These are phyloP conservation scores for Metschnikowia cerradonensis DNA, from an alignment of 805 yeast species.

Conservation along the genomic window DNA sequence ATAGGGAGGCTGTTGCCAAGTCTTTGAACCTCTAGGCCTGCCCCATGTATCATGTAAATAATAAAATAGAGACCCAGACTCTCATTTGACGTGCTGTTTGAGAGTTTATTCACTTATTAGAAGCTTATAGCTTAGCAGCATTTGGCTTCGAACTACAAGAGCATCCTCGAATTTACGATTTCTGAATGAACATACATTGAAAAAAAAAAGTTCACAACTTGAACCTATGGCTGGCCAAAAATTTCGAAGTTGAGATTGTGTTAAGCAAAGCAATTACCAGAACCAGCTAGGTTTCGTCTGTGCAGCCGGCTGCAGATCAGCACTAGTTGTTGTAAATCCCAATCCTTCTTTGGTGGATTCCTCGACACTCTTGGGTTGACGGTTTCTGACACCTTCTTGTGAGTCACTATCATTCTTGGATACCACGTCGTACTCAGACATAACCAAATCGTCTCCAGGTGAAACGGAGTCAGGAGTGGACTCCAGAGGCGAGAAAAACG, in stretches of 20 bases:
- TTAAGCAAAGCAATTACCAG: neutral
- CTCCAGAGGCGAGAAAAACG: neutral
- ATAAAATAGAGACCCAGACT: neutral
- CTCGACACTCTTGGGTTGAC: neutral
- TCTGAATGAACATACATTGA: neutral
- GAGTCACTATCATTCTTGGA: neutral
- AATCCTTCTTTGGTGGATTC: neutral
- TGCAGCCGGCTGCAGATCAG: neutral
- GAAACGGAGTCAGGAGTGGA: neutral
- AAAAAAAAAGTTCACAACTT: neutral
- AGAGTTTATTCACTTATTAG: neutral
- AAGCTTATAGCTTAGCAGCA: neutral
- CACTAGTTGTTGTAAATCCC: neutral
- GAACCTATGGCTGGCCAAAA: neutral
- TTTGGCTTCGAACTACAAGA: neutral
- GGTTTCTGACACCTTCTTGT: neutral
- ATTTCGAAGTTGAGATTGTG: neutral
- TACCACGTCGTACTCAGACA: constrained; percentile 44
- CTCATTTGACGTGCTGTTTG: neutral
- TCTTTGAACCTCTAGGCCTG: constrained; percentile 26
- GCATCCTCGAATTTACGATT: neutral
- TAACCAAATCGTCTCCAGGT: neutral
- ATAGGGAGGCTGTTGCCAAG: constrained; percentile 27
- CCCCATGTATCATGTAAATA: constrained; percentile 1
- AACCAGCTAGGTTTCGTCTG: neutral